A percentile compares a stretch with the other conserved stretches of the same genome.
These are phyloP conservation scores for Rhinocladiella mackenziei DNA, from an alignment of 2,329 filamentous ascomycete genomes.

Conservation along the genomic window DNA sequence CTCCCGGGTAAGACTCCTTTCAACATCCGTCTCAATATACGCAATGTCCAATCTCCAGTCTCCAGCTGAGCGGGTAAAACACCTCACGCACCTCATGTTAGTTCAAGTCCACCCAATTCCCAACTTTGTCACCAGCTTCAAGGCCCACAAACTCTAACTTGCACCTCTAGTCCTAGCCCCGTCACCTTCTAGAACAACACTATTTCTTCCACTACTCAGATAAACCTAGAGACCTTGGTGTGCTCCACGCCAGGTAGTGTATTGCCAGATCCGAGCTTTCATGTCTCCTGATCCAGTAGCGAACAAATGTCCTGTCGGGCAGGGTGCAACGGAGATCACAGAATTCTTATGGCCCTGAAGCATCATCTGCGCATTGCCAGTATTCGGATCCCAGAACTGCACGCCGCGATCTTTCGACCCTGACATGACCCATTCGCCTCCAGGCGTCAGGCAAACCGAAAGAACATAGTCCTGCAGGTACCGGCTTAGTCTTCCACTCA, in stretches of 20 bases:
- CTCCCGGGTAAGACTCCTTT: neutral
- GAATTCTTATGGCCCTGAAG: slow-evolving; percentile 98
- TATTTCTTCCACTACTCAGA: too few species aligned
- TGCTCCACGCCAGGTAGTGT: slow-evolving; percentile 41
- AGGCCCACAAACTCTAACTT: too few species aligned
- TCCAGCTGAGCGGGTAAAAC: too few species aligned
- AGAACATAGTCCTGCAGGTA: slow-evolving; percentile 79
- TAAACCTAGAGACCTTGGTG: slow-evolving; percentile 20
- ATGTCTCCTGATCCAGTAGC: slow-evolving; percentile 96
- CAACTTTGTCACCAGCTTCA: too few species aligned
- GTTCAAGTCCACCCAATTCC: too few species aligned
- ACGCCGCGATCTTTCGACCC: slow-evolving; percentile 96
- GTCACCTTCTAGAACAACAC: neutral
- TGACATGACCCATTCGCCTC: slow-evolving; percentile 92
- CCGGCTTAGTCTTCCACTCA: slow-evolving; percentile 19
- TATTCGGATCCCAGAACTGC: slow-evolving; percentile 96
- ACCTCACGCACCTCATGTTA: too few species aligned
- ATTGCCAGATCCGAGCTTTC: slow-evolving; percentile 96
- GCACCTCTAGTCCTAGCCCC: too few species aligned
- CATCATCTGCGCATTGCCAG: slow-evolving; percentile 94
- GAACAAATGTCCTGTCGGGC: slow-evolving; percentile 81
- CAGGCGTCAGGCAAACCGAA: slow-evolving; percentile 88
- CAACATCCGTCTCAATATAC: neutral
- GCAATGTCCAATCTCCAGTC: too few species aligned
- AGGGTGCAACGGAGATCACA: slow-evolving; percentile 94